These are phyloP conservation scores for Aspergillus campestris DNA, from an alignment of 495 filamentous ascomycete species.

Conservation along the genomic window DNA sequence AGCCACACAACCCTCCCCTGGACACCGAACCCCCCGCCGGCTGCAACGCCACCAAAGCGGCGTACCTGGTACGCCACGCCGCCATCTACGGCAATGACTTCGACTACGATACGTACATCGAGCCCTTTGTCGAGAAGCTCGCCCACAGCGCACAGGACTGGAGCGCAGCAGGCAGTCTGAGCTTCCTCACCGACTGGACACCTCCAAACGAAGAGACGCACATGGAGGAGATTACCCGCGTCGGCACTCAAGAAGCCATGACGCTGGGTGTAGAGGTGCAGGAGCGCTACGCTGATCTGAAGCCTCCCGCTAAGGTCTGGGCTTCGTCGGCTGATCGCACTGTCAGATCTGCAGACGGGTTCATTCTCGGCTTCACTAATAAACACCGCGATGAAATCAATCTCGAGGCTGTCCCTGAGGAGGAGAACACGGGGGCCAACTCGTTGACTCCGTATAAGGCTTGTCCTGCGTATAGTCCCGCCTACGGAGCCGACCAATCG, in stretches of 20 bases:
- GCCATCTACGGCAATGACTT: conserved; percentile 23
- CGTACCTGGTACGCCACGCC: conserved; percentile 18
- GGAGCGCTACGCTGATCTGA: conserved; percentile 8
- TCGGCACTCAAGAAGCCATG: conserved; percentile 13
- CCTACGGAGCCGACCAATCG: conserved; percentile 15
- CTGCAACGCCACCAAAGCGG: conserved; percentile 15
- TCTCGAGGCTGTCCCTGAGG: conserved; percentile 10
- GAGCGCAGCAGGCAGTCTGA: conserved; percentile 3
- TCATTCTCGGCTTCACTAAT: conserved; percentile 13
- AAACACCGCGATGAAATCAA: conserved; percentile 7
- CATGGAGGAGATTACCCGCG: conserved; percentile 13
- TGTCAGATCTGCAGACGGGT: conserved; percentile 10
- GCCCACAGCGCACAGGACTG: conserved; percentile 11
- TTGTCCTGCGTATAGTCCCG: conserved; percentile 13
- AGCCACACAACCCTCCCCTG: conserved; percentile 11
- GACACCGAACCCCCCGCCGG: conserved; percentile 7
- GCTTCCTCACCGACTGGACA: conserved; percentile 13
- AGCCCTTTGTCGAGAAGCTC: conserved; percentile 15
- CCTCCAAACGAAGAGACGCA: conserved; percentile 12
- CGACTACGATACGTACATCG: conserved; percentile 16
- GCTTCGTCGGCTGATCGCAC: conserved; percentile 12
- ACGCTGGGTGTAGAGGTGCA: conserved; percentile 4
- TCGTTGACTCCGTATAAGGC: conserved; percentile 18
- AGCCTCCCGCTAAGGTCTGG: conserved; percentile 10
- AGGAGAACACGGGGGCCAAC: conserved; percentile 11